Base-by-base conservation (phyloP, 768 basidiomycete species). In the Vararia minispora region DNA sequence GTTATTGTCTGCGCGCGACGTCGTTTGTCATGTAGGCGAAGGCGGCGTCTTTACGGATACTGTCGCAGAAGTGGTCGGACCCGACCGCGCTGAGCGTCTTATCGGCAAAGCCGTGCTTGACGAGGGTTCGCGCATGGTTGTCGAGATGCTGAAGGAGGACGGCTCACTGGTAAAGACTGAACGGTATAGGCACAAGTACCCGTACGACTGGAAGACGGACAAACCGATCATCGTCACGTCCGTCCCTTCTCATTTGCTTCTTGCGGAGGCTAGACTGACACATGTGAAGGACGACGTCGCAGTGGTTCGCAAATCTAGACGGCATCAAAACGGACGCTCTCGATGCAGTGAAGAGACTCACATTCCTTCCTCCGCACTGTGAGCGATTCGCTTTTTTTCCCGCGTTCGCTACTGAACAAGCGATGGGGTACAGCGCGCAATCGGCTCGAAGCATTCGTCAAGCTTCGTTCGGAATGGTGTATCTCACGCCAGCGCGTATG, bases 401-500 rank as follows among this genome's bases (percentile, higher is more conserved):
- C 18, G 17, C 22, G 28, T 33, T 6, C n/a, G n/a, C n/a, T n/a
- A n/a, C n/a, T n/a, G n/a, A n/a, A n/a, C n/a, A n/a, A n/a, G n/a
- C n/a, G n/a, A n/a, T n/a, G n/a, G n/a, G 25, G 22, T 21, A 3
- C 45, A 95, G 92, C 90, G 2, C 78, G 81, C 7, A 83, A 79
- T 32, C 80, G 91, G n/a, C 75, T 99, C 8, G 79, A 88, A 46
- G 67, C 90, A 0, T 94, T 89, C 56, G 69, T 97, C 36, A 72
- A 65, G 2, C 82, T 81, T 1, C 86, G 94, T 9, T 89, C 90
- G 0, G 94, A 99, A 61, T 99, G 94, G 94, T 99, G 94, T 52
- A 97, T 99, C 40, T 98, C 94, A 28, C 81, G 94, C 5, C 94
- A 99, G 53, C 81, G 94, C 22, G 83, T 85, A 14, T 99, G 94